Evolutionary conservation across 345 rosid species (phyloP).

Genomic region (Garcia nutans): DNA sequence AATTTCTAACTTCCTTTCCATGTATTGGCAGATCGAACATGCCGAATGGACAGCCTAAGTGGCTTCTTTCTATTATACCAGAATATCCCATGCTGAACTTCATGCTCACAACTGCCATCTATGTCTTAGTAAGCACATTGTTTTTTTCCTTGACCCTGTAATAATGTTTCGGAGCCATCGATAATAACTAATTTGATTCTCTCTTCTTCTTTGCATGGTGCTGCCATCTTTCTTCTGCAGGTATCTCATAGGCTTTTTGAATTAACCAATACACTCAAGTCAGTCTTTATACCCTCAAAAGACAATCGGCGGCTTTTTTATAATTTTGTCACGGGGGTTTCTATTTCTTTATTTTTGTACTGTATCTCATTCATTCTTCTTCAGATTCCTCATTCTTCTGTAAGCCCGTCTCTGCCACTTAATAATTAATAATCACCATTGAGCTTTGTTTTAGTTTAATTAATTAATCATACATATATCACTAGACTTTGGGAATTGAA

Average conservation of each 20-base stretch:
- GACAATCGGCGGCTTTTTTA: constrained; percentile 60
- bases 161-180: background rate
- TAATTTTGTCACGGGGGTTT: constrained; percentile 64
- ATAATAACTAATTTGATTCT: background rate
- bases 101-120: constrained; percentile 90
- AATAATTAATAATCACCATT: background rate
- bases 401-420: constrained; percentile 31
- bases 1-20: constrained; percentile 3
- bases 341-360: constrained; percentile 56
- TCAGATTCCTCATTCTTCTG: constrained; percentile 67
- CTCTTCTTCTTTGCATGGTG: background rate
- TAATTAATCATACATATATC: background rate
- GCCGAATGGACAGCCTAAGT: constrained; percentile 95
- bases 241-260: constrained; percentile 79
- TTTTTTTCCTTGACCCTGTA: background rate
- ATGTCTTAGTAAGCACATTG: constrained; percentile 59
- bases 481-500: constrained; percentile 5
- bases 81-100: constrained; percentile 89
- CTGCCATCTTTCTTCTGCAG: constrained; percentile 39
- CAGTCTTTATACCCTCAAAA: constrained; percentile 70
- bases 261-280: constrained; percentile 72
- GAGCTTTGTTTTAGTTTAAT: background rate
- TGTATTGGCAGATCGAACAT: constrained; percentile 59
- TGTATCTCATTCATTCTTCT: constrained; percentile 64
- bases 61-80: constrained; percentile 93